These are phyloP conservation scores for Xylaria sp. DNA, from an alignment of 2,329 filamentous ascomycete species.

Conservation along the genomic window DNA sequence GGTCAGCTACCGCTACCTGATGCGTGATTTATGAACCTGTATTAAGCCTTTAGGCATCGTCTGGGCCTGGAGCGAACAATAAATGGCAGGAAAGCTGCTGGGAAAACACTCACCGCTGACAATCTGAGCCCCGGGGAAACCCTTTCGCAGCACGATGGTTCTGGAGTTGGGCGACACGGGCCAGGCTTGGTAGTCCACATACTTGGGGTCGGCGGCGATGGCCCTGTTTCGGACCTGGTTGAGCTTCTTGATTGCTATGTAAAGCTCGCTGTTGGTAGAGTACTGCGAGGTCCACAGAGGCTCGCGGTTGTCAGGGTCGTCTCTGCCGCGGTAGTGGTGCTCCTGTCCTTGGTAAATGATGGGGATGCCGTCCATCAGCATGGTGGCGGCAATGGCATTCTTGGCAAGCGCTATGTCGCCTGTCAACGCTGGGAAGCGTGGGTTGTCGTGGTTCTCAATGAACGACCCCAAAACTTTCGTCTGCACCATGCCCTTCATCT, in stretches of 20 bases:
- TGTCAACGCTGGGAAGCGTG: conserved; percentile 52
- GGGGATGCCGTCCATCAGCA: conserved; percentile 62
- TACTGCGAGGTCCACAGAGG: conserved; percentile 56
- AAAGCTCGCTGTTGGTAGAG: conserved; percentile 46
- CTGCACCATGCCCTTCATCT: conserved; percentile 29
- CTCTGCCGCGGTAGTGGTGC: conserved; percentile 54
- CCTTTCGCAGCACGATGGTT: conserved; percentile 55
- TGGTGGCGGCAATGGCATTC: conserved; percentile 59
- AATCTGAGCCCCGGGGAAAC: conserved; percentile 37
- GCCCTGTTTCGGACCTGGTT: conserved; percentile 56
- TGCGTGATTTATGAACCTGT: too few relatives aligned
- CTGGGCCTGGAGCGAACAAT: too few relatives aligned
- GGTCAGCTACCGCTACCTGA: too few relatives aligned
- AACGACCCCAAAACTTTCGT: conserved; percentile 49
- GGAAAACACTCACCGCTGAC: too few relatives aligned
- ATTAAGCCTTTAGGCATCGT: too few relatives aligned
- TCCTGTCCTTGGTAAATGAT: conserved; percentile 66
- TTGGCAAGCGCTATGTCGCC: conserved; percentile 55
- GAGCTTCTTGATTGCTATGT: conserved; percentile 51
- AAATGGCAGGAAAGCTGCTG: too few relatives aligned
- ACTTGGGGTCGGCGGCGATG: conserved; percentile 46
- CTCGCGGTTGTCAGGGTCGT: conserved; percentile 54
- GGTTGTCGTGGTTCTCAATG: conserved; percentile 56
- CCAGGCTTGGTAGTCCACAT: conserved; percentile 47
- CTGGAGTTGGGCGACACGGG: conserved; percentile 47